phyloP scores from a whole-genome alignment of 73 alveolate species.

The Paramecium octaurelia region DNA sequence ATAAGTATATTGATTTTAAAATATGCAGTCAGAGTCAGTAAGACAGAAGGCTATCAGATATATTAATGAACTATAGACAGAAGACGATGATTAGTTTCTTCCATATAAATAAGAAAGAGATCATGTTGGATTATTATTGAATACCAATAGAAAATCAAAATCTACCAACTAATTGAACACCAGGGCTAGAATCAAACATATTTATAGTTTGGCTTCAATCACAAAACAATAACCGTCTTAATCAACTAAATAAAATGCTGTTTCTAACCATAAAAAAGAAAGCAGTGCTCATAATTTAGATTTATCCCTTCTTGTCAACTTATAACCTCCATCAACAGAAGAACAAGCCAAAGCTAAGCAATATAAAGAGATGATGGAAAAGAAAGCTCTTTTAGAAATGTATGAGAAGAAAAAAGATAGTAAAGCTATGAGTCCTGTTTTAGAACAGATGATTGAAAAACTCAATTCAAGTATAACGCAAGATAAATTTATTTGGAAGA shows the following conservation, averaged over 20 bases:
- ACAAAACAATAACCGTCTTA: background rate
- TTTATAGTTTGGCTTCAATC: background rate
- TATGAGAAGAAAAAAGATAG: background rate
- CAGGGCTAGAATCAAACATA: background rate
- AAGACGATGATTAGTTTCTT: background rate
- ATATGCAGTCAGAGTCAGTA: slow-evolving; percentile 10
- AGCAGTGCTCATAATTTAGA: background rate
- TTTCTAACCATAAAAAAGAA: background rate
- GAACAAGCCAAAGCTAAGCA: slow-evolving; percentile 6
- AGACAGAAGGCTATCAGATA: slow-evolving; percentile 27
- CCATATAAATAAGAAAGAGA: slow-evolving; percentile 14
- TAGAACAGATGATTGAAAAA: background rate
- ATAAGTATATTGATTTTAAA: background rate
- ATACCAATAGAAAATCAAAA: background rate
- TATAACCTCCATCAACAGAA: background rate
- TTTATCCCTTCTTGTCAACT: background rate
- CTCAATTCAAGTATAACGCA: background rate
- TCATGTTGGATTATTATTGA: background rate
- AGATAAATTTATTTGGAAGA: slow-evolving; percentile 31
- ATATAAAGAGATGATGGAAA: background rate
- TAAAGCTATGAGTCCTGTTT: background rate
- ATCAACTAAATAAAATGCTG: background rate
- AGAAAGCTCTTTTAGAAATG: slow-evolving; percentile 23
- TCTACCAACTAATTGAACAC: background rate
- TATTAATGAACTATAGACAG: background rate